Evolutionary conservation across 352 stramenopile species (phyloP).

Genomic region (Thalassiosira oceanica): DNA sequence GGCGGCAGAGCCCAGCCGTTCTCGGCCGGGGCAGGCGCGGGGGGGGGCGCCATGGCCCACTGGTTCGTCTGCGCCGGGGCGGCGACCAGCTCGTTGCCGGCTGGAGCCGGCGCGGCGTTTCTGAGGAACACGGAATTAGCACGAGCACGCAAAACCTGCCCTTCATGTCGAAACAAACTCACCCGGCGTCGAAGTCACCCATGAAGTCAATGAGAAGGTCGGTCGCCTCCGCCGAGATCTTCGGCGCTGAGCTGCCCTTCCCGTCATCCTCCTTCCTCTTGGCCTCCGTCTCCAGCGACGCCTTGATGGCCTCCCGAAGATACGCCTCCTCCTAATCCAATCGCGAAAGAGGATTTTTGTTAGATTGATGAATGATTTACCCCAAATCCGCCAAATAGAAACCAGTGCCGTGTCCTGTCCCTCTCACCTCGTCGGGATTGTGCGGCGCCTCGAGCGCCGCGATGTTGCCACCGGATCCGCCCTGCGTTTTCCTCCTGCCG

Average conservation of each 20-base stretch:
- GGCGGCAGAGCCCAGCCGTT: too few relatives aligned
- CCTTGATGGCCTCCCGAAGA: constrained; percentile 72
- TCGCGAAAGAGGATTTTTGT: constrained; percentile 2
- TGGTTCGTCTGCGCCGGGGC: constrained; percentile 29
- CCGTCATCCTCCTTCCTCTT: constrained; percentile 46
- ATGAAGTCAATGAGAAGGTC: constrained; percentile 67
- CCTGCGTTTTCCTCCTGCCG: constrained; percentile 19
- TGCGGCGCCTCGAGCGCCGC: constrained; percentile 63
- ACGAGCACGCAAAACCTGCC: neutral
- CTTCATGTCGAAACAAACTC: constrained; percentile 24
- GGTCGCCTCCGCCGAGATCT: constrained; percentile 25
- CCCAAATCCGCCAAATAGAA: neutral
- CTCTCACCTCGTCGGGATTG: constrained; percentile 67
- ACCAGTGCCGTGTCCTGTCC: neutral
- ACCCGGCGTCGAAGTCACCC: constrained; percentile 43
- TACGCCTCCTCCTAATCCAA: constrained; percentile 67
- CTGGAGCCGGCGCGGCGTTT: too few relatives aligned
- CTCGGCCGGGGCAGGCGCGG: neutral
- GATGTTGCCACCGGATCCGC: too few relatives aligned
- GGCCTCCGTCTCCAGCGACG: constrained; percentile 27
- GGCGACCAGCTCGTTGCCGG: constrained; percentile 17
- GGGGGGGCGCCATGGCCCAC: constrained; percentile 27
- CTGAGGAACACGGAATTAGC: too few relatives aligned
- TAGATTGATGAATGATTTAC: neutral
- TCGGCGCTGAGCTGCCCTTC: constrained; percentile 13